Evolutionary conservation across 2,329 filamentous ascomycete genomes (phyloP).

Genomic region (Fusarium caatingaense): DNA sequence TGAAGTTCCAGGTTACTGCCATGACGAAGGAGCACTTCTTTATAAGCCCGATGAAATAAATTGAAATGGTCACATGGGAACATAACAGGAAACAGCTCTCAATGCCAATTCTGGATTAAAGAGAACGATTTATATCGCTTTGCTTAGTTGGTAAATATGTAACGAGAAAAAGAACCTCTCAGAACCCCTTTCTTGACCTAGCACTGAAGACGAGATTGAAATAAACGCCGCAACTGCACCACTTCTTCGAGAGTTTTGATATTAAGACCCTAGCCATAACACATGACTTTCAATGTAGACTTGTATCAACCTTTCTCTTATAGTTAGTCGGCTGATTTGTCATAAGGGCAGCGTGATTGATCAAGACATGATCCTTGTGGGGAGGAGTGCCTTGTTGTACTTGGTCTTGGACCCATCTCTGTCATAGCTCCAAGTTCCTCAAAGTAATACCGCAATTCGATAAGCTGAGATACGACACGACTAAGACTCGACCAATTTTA

Average conservation of each 20-base stretch:
- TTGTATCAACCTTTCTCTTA: not conserved
- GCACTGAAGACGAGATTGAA: not conserved
- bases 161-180: not conserved
- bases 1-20: constrained; percentile 67
- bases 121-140: not conserved
- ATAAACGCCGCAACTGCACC: not conserved
- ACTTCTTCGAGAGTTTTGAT: too few species aligned
- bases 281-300: not conserved
- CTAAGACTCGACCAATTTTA: not conserved
- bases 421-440: not conserved
- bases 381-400: not conserved
- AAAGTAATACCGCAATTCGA: not conserved
- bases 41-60: constrained; percentile 45
- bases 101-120: not conserved
- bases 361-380: not conserved
- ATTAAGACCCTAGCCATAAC: not conserved
- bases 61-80: not conserved
- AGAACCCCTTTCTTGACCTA: too few species aligned
- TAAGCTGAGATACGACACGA: not conserved
- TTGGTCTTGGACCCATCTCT: not conserved
- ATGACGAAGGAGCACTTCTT: constrained; percentile 65
- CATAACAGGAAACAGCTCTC: not conserved
- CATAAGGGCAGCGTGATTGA: not conserved
- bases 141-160: not conserved
- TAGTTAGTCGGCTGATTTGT: not conserved